A percentile compares a stretch with the other conserved stretches of the same genome.
Conservation (phyloP, 371 early-diverging fungal genomes). For the Haplosporangium sp. region DNA sequence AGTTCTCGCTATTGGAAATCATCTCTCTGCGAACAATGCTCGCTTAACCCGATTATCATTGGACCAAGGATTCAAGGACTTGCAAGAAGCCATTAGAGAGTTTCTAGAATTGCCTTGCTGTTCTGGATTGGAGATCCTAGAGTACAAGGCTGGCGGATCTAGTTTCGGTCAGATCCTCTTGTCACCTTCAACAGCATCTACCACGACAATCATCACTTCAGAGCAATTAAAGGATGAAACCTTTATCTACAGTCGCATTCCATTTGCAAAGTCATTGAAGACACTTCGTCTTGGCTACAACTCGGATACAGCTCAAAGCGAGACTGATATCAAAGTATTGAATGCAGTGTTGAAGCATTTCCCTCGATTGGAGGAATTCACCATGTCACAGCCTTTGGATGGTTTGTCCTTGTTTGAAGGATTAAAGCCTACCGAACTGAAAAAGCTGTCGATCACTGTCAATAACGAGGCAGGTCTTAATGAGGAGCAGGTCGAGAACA, state of each 20-base stretch:
- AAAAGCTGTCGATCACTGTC: slow-evolving; percentile 19
- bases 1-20: slow-evolving; percentile 15
- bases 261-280: slow-evolving; percentile 17
- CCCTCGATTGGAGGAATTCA: slow-evolving; percentile 18
- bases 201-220: not conserved
- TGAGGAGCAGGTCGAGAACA: slow-evolving; percentile 11
- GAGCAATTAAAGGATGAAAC: slow-evolving; percentile 4
- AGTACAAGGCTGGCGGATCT: slow-evolving; percentile 24
- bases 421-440: not conserved
- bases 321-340: slow-evolving; percentile 18
- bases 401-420: slow-evolving; percentile 15
- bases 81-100: slow-evolving; percentile 15
- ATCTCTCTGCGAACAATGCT: slow-evolving; percentile 9
- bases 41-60: slow-evolving; percentile 15
- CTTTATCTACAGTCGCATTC: slow-evolving; percentile 5
- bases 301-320: slow-evolving; percentile 22
- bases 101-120: slow-evolving; percentile 23
- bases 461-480: slow-evolving; percentile 22
- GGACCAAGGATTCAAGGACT: slow-evolving; percentile 20
- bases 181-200: not conserved
- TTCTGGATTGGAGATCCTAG: slow-evolving; percentile 13
- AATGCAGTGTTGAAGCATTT: slow-evolving; percentile 16
- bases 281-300: slow-evolving; percentile 27
- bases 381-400: slow-evolving; percentile 21
- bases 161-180: slow-evolving; percentile 25